phyloP scores from a whole-genome alignment of 2,329 filamentous ascomycete species.

The Hymenotorrendiella dingleyae region DNA sequence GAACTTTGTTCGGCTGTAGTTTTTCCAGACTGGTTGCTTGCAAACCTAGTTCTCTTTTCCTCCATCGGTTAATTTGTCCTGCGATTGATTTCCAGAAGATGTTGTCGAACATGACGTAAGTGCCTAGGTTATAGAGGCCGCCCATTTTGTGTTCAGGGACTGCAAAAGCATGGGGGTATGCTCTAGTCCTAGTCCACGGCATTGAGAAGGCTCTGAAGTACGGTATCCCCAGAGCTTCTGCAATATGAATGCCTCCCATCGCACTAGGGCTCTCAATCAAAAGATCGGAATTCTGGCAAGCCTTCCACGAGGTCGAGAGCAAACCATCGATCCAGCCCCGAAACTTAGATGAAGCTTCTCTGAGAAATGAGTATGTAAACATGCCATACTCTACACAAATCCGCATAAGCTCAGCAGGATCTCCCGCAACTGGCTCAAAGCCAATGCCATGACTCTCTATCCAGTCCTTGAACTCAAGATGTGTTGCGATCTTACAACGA shows the following conservation, averaged over 20 bases:
- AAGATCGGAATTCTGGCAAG: slow-evolving; percentile 81
- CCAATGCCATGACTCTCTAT: slow-evolving; percentile 90
- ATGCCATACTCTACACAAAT: slow-evolving; percentile 97
- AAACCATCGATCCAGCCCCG: slow-evolving; percentile 93
- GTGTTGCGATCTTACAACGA: slow-evolving; percentile 79
- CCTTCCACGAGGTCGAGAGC: slow-evolving; percentile 71
- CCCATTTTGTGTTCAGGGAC: slow-evolving; percentile 92
- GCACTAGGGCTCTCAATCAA: slow-evolving; percentile 93
- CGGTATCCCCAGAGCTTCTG: slow-evolving; percentile 84
- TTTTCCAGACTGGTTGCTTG: slow-evolving; percentile 80
- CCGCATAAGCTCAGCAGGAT: slow-evolving; percentile 90
- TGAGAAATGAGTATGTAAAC: slow-evolving; percentile 87
- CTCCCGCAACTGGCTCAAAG: slow-evolving; percentile 81
- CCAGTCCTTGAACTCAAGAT: slow-evolving; percentile 84
- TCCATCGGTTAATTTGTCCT: slow-evolving; percentile 87
- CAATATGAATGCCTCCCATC: slow-evolving; percentile 97
- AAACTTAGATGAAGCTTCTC: slow-evolving; percentile 81
- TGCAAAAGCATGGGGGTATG: slow-evolving; percentile 94
- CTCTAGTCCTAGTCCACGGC: slow-evolving; percentile 94
- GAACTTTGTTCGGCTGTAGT: slow-evolving; percentile 95
- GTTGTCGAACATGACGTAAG: slow-evolving; percentile 93
- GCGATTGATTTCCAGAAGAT: slow-evolving; percentile 95
- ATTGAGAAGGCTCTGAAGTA: slow-evolving; percentile 98
- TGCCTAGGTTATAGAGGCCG: slow-evolving; percentile 89
- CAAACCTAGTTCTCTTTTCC: slow-evolving; percentile 71